Base-by-base conservation (phyloP, 768 basidiomycete genomes). In the Austroboletus eburneus region DNA sequence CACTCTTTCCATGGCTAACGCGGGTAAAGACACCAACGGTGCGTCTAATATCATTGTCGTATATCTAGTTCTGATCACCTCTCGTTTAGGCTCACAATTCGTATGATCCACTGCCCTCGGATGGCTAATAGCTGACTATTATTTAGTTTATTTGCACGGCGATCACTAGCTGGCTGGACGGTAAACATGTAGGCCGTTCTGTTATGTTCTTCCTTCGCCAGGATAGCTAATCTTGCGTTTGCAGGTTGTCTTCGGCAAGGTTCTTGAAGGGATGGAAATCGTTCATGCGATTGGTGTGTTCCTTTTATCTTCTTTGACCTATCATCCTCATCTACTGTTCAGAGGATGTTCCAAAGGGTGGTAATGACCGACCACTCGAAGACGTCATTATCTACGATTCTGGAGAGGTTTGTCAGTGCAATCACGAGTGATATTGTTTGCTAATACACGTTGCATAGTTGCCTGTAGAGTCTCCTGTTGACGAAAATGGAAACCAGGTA, bases 1-100 rank as follows among this genome's bases (percentile, higher is more conserved):
- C 52, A 75, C 78, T 46, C 79, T 95, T 48, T 93, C 91, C 2
- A 96, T 97, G 94, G 94, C 94, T 40, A 97, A 96, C 59, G 82
- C 91, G 45, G 85, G 85, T 62, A 85, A 83, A 67, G 87, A 94
- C 65, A 96, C 94, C 27, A 97, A 97, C 59, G 94, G 89, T 87
- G 62, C 48, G 5, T 2, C 20, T 9, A 3, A 21, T 0, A 7
- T 25, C 12, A 21, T 48, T 29, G 2, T n/a, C 13, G 1, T 12
- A 7, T 20, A n/a, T 3, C 16, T 27, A 10, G 34, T 23, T 41
- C 46, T 59, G 33, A 47, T 23, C 34, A 32, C 29, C 17, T 59
- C 6, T 21, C 1, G 12, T 34, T 9, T 48, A 88, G 86, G 91
- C 42, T 92, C 89, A 52, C 91, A 91, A 80, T 92, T 91, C 60